Evolutionary conservation across 2,329 filamentous ascomycete genomes (phyloP).

Genomic region (Clonostachys byssicola): DNA sequence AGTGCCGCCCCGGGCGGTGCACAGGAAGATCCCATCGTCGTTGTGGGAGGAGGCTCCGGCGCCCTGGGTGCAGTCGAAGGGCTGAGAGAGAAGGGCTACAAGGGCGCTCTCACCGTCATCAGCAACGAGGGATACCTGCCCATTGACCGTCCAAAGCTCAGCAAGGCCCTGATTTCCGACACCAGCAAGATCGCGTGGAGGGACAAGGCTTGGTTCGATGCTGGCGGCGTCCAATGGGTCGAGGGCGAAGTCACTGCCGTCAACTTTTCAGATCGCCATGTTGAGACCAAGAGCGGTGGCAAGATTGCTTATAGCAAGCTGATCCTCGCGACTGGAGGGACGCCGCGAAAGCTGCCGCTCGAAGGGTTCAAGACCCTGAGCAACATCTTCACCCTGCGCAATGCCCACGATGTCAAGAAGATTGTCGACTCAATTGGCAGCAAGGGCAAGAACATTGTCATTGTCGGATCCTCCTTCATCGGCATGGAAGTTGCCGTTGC

Average conservation of each 20-base stretch:
- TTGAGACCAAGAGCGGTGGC: constrained; percentile 70
- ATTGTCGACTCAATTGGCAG: constrained; percentile 79
- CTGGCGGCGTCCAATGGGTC: constrained; percentile 52
- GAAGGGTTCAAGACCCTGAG: constrained; percentile 80
- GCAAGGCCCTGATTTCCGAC: constrained; percentile 87
- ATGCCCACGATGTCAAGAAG: constrained; percentile 68
- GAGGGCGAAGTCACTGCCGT: constrained; percentile 65
- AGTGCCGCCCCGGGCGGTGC: constrained; percentile 39
- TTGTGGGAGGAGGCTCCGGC: constrained; percentile 85
- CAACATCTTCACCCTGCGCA: constrained; percentile 84
- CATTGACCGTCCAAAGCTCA: constrained; percentile 92
- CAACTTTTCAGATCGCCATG: constrained; percentile 69
- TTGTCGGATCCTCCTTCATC: constrained; percentile 93
- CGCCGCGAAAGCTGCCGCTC: constrained; percentile 70
- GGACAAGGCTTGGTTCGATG: constrained; percentile 72
- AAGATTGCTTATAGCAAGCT: constrained; percentile 81
- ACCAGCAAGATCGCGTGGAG: constrained; percentile 73
- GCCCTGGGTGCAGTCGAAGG: constrained; percentile 78
- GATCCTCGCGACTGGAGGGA: constrained; percentile 83
- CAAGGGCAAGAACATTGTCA: constrained; percentile 85
- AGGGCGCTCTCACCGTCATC: constrained; percentile 76
- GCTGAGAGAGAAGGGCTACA: constrained; percentile 76
- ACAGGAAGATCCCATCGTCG: constrained; percentile 65
- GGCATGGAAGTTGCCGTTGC: constrained; percentile 97
- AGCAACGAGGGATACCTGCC: constrained; percentile 80